Evolutionary conservation across 768 basidiomycete species (phyloP).

Genomic region (Phylloporus scabripes): DNA sequence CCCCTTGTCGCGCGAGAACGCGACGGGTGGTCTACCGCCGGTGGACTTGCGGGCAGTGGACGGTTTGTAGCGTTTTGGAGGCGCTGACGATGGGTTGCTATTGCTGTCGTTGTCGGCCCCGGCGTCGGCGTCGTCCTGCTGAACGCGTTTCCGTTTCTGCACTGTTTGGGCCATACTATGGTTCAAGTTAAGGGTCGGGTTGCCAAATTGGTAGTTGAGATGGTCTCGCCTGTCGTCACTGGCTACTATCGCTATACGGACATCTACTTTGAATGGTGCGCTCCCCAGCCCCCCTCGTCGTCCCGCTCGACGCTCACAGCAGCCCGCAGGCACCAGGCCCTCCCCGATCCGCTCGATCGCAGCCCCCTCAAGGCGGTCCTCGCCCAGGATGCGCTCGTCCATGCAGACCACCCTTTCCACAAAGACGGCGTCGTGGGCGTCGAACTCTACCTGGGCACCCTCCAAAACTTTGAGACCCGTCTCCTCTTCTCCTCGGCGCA

Average conservation of each 20-base stretch:
- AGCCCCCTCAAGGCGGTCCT: constrained; percentile 64
- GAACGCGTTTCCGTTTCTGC: constrained; percentile 41
- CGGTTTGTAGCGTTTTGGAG: constrained; percentile 43
- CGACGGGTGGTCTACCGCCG: constrained; percentile 44
- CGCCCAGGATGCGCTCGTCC: constrained; percentile 64
- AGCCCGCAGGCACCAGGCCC: constrained; percentile 44
- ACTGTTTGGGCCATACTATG: constrained; percentile 62
- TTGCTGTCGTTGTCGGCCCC: constrained; percentile 29
- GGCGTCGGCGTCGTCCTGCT: constrained; percentile 30
- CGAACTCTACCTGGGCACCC: constrained; percentile 71
- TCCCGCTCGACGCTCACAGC: not conserved
- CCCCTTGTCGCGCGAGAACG: constrained; percentile 24
- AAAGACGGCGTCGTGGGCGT: constrained; percentile 58
- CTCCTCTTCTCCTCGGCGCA: constrained; percentile 79
- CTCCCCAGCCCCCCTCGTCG: not conserved
- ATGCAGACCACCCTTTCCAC: constrained; percentile 68
- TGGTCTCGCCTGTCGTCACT: constrained; percentile 44
- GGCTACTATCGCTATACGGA: constrained; percentile 85
- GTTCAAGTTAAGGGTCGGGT: not conserved
- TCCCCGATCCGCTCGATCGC: constrained; percentile 56
- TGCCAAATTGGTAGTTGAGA: constrained; percentile 15
- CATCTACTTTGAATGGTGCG: constrained; percentile 75
- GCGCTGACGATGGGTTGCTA: constrained; percentile 28
- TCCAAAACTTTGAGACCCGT: constrained; percentile 68
- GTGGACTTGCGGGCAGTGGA: constrained; percentile 83